Conservation (phyloP, 768 basidiomycete genomes). For the Clathrus columnatus region DNA sequence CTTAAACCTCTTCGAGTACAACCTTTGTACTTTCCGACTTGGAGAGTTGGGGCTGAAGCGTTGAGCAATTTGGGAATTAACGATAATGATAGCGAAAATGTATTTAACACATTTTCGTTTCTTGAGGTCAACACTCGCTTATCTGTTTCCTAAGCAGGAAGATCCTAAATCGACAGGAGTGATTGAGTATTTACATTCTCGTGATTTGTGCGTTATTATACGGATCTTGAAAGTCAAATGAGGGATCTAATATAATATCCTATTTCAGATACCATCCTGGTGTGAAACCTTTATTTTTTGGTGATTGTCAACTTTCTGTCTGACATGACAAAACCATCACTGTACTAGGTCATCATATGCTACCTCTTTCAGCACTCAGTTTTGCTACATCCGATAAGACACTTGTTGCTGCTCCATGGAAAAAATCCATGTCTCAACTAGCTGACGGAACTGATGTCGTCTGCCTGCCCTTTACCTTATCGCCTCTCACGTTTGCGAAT, state of each 20-base stretch:
- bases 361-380: constrained; percentile 34
- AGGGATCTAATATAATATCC: constrained; percentile 16
- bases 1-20: constrained; percentile 38
- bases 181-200: constrained; percentile 27
- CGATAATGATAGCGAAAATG: constrained; percentile 16
- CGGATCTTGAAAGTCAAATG: neutral
- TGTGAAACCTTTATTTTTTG: constrained; percentile 1
- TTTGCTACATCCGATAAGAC: constrained; percentile 18
- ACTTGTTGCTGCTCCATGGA: neutral
- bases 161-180: constrained; percentile 17
- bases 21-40: constrained; percentile 54
- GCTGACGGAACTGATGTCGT: constrained; percentile 37
- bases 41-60: constrained; percentile 51
- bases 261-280: neutral
- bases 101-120: constrained; percentile 17
- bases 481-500: constrained; percentile 44
- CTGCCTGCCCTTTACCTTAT: constrained; percentile 48
- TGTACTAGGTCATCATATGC: constrained; percentile 23
- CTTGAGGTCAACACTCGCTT: no score
- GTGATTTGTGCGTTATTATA: constrained; percentile 36
- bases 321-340: constrained; percentile 34
- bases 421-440: neutral
- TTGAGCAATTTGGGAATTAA: constrained; percentile 28
- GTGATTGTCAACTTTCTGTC: constrained; percentile 31
- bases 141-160: constrained; percentile 18